Base-by-base conservation (phyloP, 2,329 filamentous ascomycete species). In the Aspergillus piperis region DNA sequence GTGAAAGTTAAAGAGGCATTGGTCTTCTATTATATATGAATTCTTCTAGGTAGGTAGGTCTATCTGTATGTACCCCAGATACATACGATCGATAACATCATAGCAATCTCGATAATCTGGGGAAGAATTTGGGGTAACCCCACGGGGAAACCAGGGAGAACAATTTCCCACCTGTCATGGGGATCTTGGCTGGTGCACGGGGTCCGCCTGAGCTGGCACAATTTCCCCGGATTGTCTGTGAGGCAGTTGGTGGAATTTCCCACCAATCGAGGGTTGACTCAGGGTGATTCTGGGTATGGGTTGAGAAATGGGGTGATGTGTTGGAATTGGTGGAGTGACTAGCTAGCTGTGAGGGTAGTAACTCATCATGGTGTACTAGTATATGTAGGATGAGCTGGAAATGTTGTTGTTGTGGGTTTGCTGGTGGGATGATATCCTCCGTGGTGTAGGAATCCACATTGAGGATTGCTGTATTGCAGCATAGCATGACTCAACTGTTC, bases 151-250 rank as follows among this genome's bases (percentile, higher is more conserved):
- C 13, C 25, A 6, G 25, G 47, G 47, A 8, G 32, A 36, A 36
- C 32, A 30, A 17, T 50, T 50, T 50, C 30, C 47, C 47, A 50
- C 47, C 47, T 50, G 47, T 50, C 25, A 44, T 19, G 2, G 41
- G 3, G 25, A 49, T 8, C 47, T 30, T 30, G 47, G 47, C n/a
- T 23, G 47, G 25, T 44, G 47, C n/a, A 15, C 8, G 47, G 25
- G n/a, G 47, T 10, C 42, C 6, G n/a, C 32, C 39, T 55, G 53
- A 2, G 15, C 7, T 23, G 44, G 41, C 23, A 17, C 30, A 47
- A 47, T 47, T 55, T 55, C 53, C 53, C 53, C 53, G 53, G 41
- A 47, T 47, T 44, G n/a, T 36, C 32, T 13, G 32, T 47, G 25
- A 41, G 27, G 23, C 25, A 19, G 19, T 11, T 13, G 15, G 17